Evolutionary conservation across 495 filamentous ascomycete genomes (phyloP), one percentile per base, ranked within the genome.

Genomic region (Podospora fimiseda): DNA sequence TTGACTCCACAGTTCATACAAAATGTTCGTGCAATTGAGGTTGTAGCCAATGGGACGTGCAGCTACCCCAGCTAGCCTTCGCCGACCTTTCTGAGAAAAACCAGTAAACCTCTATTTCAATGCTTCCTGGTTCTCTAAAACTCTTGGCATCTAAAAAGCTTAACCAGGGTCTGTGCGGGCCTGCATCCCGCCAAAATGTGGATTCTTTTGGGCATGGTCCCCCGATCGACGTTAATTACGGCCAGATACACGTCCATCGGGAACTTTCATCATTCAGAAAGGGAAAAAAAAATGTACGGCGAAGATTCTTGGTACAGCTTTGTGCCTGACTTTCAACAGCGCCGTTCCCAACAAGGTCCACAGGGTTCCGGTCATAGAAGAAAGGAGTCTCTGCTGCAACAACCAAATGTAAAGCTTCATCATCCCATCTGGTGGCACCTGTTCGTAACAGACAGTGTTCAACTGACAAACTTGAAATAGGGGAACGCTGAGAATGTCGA

Each of bases 221-320:
- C 11, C 27, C 27, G 27, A 6, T 33, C 27, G 27, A 5, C 27
- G 27, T 33, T 33, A 33, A 33, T 33, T 33, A 33, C 27, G 27
- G 27, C 27, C 27, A 33, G 27, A 33, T 33, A 33, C 27, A 11
- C 27, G 11, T 33, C 27, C 6, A 11, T 11, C 11, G 6, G 27
- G 27, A 33, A 11, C 27, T 33, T 33, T 33, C 27, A 33, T 5
- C 27, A n/a, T n/a, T n/a, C n/a, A n/a, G n/a, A n/a, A n/a, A n/a
- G n/a, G n/a, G n/a, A n/a, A n/a, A n/a, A 14, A 15, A 65, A 64
- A 48, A 87, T 87, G 84, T 88, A 86, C 70, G 86, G 89, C 64
- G 85, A 88, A 60, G n/a, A n/a, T n/a, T 77, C 82, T 8, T 89
- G 85, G 80, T 85, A 88, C 67, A 81, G 75, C 52, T 80, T 84